Percentiles rank a stretch among this genome's conserved stretches.
Evolutionary conservation across 176 grass and related monocot genomes (phyloP).

Genomic region (Oryza officinalis): DNA sequence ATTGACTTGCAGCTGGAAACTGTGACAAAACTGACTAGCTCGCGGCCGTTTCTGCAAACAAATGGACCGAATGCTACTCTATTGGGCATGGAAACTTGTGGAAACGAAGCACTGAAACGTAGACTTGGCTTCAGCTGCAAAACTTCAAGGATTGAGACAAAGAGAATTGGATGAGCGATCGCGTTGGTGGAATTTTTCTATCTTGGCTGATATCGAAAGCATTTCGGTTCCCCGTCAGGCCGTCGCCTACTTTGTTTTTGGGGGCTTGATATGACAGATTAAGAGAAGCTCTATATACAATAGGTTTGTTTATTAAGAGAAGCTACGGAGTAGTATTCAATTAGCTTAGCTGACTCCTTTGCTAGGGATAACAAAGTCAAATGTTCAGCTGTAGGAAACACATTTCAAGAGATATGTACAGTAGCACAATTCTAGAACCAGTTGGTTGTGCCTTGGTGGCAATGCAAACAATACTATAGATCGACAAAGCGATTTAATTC

Average conservation of each 20-base stretch:
- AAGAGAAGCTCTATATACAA: not conserved
- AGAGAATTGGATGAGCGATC: not conserved
- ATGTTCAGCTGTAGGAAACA: not conserved
- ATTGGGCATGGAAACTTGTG: constrained; percentile 9
- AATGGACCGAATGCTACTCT: not conserved
- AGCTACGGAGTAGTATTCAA: not conserved
- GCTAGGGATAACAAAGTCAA: not conserved
- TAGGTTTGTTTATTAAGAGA: constrained; percentile 1
- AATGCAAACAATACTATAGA: not conserved
- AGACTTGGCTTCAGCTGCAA: not conserved
- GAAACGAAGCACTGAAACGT: not conserved
- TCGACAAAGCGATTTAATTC: not conserved
- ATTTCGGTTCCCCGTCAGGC: not conserved
- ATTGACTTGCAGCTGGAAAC: not conserved
- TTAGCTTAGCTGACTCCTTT: not conserved
- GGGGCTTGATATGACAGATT: not conserved
- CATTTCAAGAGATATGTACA: not conserved
- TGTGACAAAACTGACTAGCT: not conserved
- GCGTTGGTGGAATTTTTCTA: not conserved
- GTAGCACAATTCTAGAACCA: not conserved
- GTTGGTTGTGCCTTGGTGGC: not conserved
- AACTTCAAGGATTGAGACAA: constrained; percentile 22
- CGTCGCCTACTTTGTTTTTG: not conserved
- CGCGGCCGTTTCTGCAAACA: constrained; percentile 4
- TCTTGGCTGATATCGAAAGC: not conserved